Conservation (phyloP, 2,329 filamentous ascomycete genomes). For the Delphinella strobiligena region DNA sequence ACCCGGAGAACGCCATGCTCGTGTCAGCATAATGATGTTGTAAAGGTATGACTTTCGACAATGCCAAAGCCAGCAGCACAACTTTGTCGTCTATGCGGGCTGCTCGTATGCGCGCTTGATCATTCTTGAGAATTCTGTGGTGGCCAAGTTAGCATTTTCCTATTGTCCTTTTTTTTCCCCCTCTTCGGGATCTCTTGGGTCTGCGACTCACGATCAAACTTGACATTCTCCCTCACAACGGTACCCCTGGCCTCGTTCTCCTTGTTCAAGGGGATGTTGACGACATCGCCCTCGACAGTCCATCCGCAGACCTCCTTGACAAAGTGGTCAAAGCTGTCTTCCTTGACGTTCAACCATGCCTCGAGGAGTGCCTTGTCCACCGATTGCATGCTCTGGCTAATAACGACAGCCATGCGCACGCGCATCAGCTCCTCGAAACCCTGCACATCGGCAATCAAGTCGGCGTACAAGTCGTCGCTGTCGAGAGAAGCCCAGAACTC, state of each 20-base stretch:
- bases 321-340: conserved; percentile 37
- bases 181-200: background rate
- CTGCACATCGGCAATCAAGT: conserved; percentile 83
- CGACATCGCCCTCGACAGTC: conserved; percentile 55
- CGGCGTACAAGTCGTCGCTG: conserved; percentile 88
- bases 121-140: conserved; percentile 56
- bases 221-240: conserved; percentile 90
- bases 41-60: background rate
- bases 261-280: conserved; percentile 80
- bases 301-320: conserved; percentile 57
- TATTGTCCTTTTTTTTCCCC: background rate
- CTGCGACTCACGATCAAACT: conserved; percentile 58
- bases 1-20: conserved; percentile 9
- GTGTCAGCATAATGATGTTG: conserved; percentile 4
- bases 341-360: conserved; percentile 36
- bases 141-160: background rate
- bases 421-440: conserved; percentile 94
- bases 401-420: conserved; percentile 74
- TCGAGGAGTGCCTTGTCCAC: conserved; percentile 41
- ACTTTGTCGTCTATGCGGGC: conserved; percentile 36
- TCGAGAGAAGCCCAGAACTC: conserved; percentile 90
- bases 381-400: conserved; percentile 75
- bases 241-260: conserved; percentile 97
- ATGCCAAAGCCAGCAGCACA: background rate
- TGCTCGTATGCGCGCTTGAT: conserved; percentile 81